These are phyloP conservation scores for Citropsis articulata DNA, from an alignment of 345 rosid genomes.

Conservation along the genomic window DNA sequence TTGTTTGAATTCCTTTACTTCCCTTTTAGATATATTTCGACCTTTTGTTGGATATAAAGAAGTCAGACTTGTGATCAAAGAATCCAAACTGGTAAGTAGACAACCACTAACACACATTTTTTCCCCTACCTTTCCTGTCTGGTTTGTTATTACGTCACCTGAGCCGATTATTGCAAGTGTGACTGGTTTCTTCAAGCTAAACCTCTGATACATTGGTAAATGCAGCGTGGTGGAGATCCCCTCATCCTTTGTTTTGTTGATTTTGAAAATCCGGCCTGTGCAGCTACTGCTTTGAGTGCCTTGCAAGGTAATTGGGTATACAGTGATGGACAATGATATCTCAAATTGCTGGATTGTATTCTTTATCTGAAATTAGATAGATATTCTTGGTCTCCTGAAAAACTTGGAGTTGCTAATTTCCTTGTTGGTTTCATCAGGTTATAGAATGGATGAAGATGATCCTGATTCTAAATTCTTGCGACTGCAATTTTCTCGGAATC, in stretches of 20 bases:
- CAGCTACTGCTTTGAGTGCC: slow-evolving; percentile 85
- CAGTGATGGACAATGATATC: neutral
- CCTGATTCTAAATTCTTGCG: slow-evolving; percentile 64
- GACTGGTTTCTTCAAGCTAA: slow-evolving; percentile 3
- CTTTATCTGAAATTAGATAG: neutral
- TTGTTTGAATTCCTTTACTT: slow-evolving; percentile 34
- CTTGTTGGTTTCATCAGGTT: slow-evolving; percentile 42
- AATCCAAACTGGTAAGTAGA: slow-evolving; percentile 59
- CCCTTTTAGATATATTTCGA: slow-evolving; percentile 69
- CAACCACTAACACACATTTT: neutral
- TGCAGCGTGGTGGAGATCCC: slow-evolving; percentile 87
- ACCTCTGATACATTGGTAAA: slow-evolving; percentile 1
- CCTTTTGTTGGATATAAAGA: slow-evolving; percentile 84
- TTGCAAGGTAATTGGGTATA: slow-evolving; percentile 64
- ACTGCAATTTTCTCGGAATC: slow-evolving; percentile 68
- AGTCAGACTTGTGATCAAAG: slow-evolving; percentile 78
- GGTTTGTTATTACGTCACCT: neutral
- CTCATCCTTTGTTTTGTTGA: slow-evolving; percentile 89
- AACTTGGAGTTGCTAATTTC: slow-evolving; percentile 11
- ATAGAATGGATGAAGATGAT: slow-evolving; percentile 70
- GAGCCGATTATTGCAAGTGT: neutral
- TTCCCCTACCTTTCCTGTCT: neutral
- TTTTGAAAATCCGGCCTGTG: slow-evolving; percentile 76
- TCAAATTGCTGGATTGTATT: neutral
- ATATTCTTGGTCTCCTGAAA: neutral